phyloP scores from a whole-genome alignment of 768 basidiomycete species.

The Hypsizygus marmoreus region DNA sequence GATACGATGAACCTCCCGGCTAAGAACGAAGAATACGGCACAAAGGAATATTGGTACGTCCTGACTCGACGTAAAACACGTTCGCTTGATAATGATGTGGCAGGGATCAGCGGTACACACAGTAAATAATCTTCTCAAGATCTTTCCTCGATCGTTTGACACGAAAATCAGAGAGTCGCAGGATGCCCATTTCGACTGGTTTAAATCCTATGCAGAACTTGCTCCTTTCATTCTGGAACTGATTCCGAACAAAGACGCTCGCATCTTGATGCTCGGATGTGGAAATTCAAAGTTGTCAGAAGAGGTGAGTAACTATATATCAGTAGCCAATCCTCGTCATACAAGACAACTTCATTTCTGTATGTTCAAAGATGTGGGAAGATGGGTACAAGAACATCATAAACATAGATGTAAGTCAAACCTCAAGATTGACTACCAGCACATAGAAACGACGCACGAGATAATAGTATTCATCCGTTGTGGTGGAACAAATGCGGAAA shows the following conservation, averaged over 20 bases:
- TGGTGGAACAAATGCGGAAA: slow-evolving; percentile 73
- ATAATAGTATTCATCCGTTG: slow-evolving; percentile 68
- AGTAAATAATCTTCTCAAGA: slow-evolving; percentile 40
- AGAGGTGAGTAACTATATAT: slow-evolving; percentile 49
- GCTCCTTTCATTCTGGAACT: slow-evolving; percentile 58
- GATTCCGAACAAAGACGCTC: slow-evolving; percentile 60
- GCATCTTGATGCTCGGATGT: slow-evolving; percentile 81
- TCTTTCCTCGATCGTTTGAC: background rate
- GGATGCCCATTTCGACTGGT: slow-evolving; percentile 80
- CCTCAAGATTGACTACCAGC: background rate
- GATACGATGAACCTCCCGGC: slow-evolving; percentile 40
- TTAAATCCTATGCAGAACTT: slow-evolving; percentile 80
- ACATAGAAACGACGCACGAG: background rate
- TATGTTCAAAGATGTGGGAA: slow-evolving; percentile 70
- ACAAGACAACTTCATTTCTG: too few species aligned
- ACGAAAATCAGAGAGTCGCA: slow-evolving; percentile 55
- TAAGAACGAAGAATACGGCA: slow-evolving; percentile 71
- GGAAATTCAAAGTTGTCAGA: slow-evolving; percentile 83
- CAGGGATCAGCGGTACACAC: slow-evolving; percentile 72
- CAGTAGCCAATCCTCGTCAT: too few species aligned
- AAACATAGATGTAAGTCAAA: slow-evolving; percentile 66
- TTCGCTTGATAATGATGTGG: slow-evolving; percentile 3
- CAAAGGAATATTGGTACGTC: slow-evolving; percentile 67
- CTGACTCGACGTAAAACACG: background rate
- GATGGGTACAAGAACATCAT: slow-evolving; percentile 81